phyloP scores from a whole-genome alignment of 257 asterid species.

The Catharanthus roseus region DNA sequence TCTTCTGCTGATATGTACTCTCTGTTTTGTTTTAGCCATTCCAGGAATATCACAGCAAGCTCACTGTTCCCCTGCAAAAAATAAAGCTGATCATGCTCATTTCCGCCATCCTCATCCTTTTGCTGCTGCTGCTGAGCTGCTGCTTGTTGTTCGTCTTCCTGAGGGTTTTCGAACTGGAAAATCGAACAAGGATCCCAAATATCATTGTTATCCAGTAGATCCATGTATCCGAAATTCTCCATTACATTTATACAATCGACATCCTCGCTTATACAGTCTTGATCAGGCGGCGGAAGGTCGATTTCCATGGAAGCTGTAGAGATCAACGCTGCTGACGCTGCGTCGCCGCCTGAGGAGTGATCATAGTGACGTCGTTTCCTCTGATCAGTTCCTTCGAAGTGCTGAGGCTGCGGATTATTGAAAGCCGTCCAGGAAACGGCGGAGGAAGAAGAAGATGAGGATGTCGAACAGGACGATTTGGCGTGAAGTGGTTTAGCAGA shows the following conservation, averaged over 20 bases:
- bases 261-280: conserved; percentile 19
- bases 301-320: conserved; percentile 50
- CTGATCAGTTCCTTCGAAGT: conserved; percentile 21
- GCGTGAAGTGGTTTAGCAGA: conserved; percentile 16
- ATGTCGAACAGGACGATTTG: conserved; percentile 36
- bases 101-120: not conserved
- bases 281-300: conserved; percentile 17
- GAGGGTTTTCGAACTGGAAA: conserved; percentile 39
- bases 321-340: conserved; percentile 27
- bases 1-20: conserved; percentile 76
- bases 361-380: not conserved
- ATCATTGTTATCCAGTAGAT: conserved; percentile 55
- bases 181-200: conserved; percentile 69
- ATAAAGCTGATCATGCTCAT: conserved; percentile 19
- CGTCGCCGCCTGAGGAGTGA: conserved; percentile 6
- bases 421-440: conserved; percentile 35
- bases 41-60: conserved; percentile 59
- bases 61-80: conserved; percentile 57
- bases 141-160: not conserved
- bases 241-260: conserved; percentile 47
- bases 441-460: conserved; percentile 35
- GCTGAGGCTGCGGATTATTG: conserved; percentile 35
- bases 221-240: conserved; percentile 71
- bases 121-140: not conserved
- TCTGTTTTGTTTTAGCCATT: conserved; percentile 81